These are phyloP conservation scores for Oxyria digyna DNA, from an alignment of 148 eudicot genomes.

Conservation along the genomic window DNA sequence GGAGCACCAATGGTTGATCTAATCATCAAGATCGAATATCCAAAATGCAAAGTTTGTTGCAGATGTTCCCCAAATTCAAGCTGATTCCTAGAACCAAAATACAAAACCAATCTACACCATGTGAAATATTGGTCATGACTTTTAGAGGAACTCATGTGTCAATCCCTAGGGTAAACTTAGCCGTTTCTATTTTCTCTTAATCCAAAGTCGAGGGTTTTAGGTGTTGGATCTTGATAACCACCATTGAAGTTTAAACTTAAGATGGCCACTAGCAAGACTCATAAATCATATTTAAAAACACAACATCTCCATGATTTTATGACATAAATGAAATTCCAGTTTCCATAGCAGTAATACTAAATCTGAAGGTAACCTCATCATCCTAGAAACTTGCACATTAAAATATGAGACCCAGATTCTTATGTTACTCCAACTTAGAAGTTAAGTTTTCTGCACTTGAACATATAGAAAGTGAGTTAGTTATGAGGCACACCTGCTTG, in stretches of 20 bases:
- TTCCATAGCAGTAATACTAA: neutral
- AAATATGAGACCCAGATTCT: too few relatives aligned
- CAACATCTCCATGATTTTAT: neutral
- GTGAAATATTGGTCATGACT: too few relatives aligned
- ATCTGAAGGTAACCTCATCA: neutral
- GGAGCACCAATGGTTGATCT: neutral
- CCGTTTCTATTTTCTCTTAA: neutral
- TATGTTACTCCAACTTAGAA: neutral
- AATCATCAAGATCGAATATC: neutral
- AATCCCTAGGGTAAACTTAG: neutral
- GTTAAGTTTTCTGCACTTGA: neutral
- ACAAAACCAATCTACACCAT: neutral
- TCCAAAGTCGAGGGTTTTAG: neutral
- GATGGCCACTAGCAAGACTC: neutral
- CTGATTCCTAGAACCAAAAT: neutral
- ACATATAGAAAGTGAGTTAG: too few relatives aligned
- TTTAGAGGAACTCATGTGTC: neutral
- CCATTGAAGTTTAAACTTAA: too few relatives aligned
- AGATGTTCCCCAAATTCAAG: neutral
- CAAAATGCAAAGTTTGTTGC: neutral
- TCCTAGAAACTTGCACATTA: neutral
- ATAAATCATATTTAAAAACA: neutral
- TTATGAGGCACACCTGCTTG: too few relatives aligned
- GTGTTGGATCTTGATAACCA: too few relatives aligned
- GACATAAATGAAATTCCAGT: neutral